These are phyloP conservation scores for Coemansia sp. DNA, from an alignment of 192 early-diverging fungal genomes.

Conservation along the genomic window DNA sequence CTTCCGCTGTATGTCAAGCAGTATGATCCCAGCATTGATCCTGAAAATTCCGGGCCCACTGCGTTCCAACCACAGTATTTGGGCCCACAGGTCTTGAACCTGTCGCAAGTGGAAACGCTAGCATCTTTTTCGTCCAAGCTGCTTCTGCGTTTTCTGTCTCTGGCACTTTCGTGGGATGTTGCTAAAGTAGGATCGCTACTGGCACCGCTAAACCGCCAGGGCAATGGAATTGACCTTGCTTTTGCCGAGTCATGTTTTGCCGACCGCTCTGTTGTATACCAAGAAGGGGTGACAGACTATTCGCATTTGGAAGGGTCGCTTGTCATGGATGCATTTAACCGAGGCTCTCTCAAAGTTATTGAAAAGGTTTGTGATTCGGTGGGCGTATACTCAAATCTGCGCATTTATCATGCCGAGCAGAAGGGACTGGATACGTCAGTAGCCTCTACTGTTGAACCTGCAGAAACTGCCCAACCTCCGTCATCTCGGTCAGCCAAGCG, in stretches of 20 bases:
- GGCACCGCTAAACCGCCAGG: conserved; percentile 48
- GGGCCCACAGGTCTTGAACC: conserved; percentile 25
- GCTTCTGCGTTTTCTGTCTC: conserved; percentile 50
- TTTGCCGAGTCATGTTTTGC: conserved; percentile 20
- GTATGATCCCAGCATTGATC: conserved; percentile 8
- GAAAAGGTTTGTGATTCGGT: conserved; percentile 21
- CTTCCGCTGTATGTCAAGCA: conserved; percentile 38
- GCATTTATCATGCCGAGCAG: conserved; percentile 17
- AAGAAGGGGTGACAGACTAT: not conserved
- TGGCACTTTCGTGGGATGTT: conserved; percentile 52
- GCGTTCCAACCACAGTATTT: conserved; percentile 13
- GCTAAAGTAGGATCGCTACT: conserved; percentile 57
- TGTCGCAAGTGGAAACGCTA: conserved; percentile 43
- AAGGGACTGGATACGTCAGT: not conserved
- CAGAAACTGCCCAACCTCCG: not conserved
- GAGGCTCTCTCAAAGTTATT: conserved; percentile 34
- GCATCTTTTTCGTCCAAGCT: conserved; percentile 57
- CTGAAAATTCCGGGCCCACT: conserved; percentile 11
- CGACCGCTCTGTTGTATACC: conserved; percentile 18
- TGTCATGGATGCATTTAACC: conserved; percentile 44
- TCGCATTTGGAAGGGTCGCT: conserved; percentile 7
- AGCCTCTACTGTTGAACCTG: not conserved
- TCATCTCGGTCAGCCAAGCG: not conserved
- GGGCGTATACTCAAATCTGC: conserved; percentile 35
- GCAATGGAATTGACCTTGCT: conserved; percentile 27